Conservation (phyloP, 1,284 basidiomycete genomes). For the Anthracocystis panici-leucophaei region DNA sequence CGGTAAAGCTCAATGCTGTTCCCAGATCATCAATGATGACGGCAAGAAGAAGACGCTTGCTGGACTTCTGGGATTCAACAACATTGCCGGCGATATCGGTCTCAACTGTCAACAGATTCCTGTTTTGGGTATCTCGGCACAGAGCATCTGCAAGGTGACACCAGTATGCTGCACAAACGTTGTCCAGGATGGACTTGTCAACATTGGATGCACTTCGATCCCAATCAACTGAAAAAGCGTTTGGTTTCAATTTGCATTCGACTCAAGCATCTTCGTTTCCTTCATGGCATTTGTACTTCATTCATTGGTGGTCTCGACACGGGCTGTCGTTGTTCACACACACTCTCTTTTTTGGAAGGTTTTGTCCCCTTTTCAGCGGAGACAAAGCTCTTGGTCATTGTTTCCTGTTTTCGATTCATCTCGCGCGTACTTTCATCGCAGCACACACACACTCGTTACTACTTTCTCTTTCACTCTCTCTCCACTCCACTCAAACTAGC, state of each 20-base stretch:
- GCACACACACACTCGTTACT: slow-evolving; percentile 13
- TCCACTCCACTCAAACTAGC: slow-evolving; percentile 17
- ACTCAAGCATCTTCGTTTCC: slow-evolving; percentile 8
- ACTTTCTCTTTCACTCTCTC: not conserved
- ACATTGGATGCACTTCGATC: slow-evolving; percentile 56
- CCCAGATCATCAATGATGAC: slow-evolving; percentile 50
- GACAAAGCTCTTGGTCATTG: slow-evolving; percentile 25
- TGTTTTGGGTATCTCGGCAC: slow-evolving; percentile 35
- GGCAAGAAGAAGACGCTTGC: slow-evolving; percentile 56
- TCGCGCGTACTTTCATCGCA: slow-evolving; percentile 15
- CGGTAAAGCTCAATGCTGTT: slow-evolving; percentile 52
- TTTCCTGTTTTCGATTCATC: slow-evolving; percentile 8
- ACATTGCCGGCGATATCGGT: slow-evolving; percentile 44
- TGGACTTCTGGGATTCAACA: slow-evolving; percentile 51
- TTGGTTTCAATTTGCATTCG: slow-evolving; percentile 1
- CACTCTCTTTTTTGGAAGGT: slow-evolving; percentile 8
- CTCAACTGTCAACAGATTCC: slow-evolving; percentile 57
- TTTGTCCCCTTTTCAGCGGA: slow-evolving; percentile 11
- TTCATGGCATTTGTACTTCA: slow-evolving; percentile 8
- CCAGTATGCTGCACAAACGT: slow-evolving; percentile 59
- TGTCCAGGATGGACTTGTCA: slow-evolving; percentile 56
- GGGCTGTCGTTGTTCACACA: slow-evolving; percentile 26
- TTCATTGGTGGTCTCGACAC: slow-evolving; percentile 23
- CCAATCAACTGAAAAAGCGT: slow-evolving; percentile 51
- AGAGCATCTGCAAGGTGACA: slow-evolving; percentile 52